Evolutionary conservation across 169 alveolate species (phyloP), one percentile per base, ranked within the genome.

Genomic region (Besnoitia besnoiti): DNA sequence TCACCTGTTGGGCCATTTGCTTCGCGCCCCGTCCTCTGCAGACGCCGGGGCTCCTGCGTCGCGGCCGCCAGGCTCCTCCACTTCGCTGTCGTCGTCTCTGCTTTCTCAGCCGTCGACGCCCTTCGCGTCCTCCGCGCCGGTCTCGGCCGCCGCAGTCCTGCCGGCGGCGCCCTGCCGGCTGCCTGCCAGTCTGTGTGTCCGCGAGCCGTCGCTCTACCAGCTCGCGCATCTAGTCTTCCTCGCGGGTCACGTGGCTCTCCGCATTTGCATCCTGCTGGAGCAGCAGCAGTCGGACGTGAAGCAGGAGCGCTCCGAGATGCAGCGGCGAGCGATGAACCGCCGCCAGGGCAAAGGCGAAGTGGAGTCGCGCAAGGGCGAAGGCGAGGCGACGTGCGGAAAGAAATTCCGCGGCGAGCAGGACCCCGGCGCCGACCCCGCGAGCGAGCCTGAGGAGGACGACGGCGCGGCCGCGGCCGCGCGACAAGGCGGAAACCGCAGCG

Each of bases 201-300:
- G 24, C 42, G 75, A 73, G 46, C 76, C 75, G 27, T 44, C 90
- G 46, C 90, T 82, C 35, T 82, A 42, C 35, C 44, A 40, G 1
- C 49, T 82, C 5, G 90, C 90, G 90, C 90, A 82, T 27, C 46
- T 82, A 5, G 76, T 82, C 75, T 82, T 82, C 75, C 90, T 82
- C 33, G 90, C 90, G 42, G 90, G 90, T 12, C 90, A 82, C 47
- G 75, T 82, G 10, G 90, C 90, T 4, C 90, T 82, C 30, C 62
- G 90, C 42, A 37, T 49, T 30, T 82, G 90, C 46, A 39, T 82
- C 12, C 75, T 82, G 75, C 46, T 82, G 14, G 90, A 82, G 75
- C n/a, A 82, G 90, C 90, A 47, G 75, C 90, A 82, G 47, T 27
- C 75, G 76, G 90, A 82, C 30, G 76, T 49, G 75, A 82, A 82